Evolutionary conservation across 2,329 filamentous ascomycete species (phyloP), one percentile per base, ranked within the genome.

Genomic region (Colletotrichum echinochloae): DNA sequence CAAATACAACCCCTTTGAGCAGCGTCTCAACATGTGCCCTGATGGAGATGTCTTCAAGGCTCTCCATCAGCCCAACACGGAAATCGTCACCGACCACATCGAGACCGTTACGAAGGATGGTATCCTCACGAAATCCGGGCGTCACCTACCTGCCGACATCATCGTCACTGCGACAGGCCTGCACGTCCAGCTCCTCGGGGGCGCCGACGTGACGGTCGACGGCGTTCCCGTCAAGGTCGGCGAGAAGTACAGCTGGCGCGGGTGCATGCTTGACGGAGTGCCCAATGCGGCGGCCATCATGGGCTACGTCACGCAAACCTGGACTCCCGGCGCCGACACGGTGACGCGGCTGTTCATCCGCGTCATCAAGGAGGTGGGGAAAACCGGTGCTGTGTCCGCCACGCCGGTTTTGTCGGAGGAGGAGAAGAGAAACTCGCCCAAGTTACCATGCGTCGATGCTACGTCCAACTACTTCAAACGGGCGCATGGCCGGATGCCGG

Each of bases 121-220:
- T 20, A 85, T 90, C 16, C 73, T 79, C 57, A 83, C 88, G 5
- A 77, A 79, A 23, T 85, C 82, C 0, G 85, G 88, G 2, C 77
- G 85, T 56, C 81, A 83, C 49, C 79, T 93, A 0, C 80, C 88
- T 1, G 86, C 90, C 0, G 91, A 93, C 76, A 87, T 92, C 69
- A 92, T 93, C 73, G 81, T 93, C 72, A 92, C 90, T 0, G 91
- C 91, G 0, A 93, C 91, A 0, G 91, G 91, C 0, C 81, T 94
- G 0, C 87, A 89, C 72, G 79, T 93, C 52, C 81, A 84, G 41
- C 79, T 92, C 20, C 84, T 87, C 1, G 87, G 88, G 26, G 86
- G 86, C 37, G 81, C 88, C 1, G 77, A 79, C 2, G 75, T 91
- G 3, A 77, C 78, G 2, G 82, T 92, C 2, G 89, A 93, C 76